Conservation (phyloP, 495 filamentous ascomycete species). For the Penicillium pulvis region DNA sequence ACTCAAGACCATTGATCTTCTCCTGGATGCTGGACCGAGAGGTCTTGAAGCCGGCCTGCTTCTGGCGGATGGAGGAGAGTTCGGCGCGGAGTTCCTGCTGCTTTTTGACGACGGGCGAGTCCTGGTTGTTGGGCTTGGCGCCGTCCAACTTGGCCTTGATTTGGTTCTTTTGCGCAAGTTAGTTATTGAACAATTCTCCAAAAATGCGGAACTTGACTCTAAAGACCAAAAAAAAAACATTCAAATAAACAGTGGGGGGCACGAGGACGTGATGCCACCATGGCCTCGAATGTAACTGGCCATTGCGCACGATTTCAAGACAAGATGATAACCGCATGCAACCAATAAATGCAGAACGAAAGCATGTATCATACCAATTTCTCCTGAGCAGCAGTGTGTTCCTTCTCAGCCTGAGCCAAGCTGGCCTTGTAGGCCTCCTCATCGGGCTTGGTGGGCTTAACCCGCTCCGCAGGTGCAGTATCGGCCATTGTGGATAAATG, state of each 20-base stretch:
- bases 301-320: conserved; percentile 5
- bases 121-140: conserved; percentile 73
- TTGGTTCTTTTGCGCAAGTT: conserved; percentile 60
- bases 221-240: conserved; percentile 1
- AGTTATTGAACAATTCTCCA: not conserved
- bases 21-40: conserved; percentile 73
- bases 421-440: conserved; percentile 60
- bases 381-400: conserved; percentile 69
- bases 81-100: conserved; percentile 80
- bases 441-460: conserved; percentile 57
- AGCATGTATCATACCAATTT: conserved; percentile 67
- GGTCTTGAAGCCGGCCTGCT: conserved; percentile 83
- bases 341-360: conserved; percentile 8
- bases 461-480: conserved; percentile 47
- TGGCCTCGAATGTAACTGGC: conserved; percentile 5
- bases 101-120: conserved; percentile 70
- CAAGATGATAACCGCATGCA: not conserved
- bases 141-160: conserved; percentile 82
- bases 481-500: conserved; percentile 38
- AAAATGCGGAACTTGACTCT: not conserved
- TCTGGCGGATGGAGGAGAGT: conserved; percentile 68
- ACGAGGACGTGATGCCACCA: conserved; percentile 7
- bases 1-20: conserved; percentile 82
- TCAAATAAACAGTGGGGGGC: not conserved
- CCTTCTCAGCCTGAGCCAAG: conserved; percentile 79